Evolutionary conservation across 2,329 filamentous ascomycete species (phyloP).

Genomic region (Exophiala viscosa): DNA sequence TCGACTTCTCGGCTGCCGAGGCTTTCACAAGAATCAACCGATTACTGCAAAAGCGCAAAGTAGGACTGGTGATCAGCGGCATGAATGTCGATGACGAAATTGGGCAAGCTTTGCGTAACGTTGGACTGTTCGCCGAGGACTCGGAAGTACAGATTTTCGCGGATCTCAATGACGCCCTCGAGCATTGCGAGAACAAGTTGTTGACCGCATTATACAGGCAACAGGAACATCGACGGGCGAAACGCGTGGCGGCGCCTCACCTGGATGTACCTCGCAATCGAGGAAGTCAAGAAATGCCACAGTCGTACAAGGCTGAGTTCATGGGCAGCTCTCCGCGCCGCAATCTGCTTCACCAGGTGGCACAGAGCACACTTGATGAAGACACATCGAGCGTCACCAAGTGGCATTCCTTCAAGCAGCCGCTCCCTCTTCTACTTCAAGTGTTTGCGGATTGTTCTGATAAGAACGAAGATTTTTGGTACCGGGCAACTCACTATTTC

Average conservation of each 20-base stretch:
- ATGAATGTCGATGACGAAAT: slow-evolving; percentile 72
- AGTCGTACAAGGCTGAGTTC: slow-evolving; percentile 44
- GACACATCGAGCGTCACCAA: slow-evolving; percentile 57
- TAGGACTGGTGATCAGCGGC: slow-evolving; percentile 78
- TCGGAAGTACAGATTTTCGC: slow-evolving; percentile 77
- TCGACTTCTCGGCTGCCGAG: slow-evolving; percentile 95
- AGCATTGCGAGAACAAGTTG: slow-evolving; percentile 91
- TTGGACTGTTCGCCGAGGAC: slow-evolving; percentile 72
- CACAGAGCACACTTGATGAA: slow-evolving; percentile 68
- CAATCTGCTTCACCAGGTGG: slow-evolving; percentile 72
- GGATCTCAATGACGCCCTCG: slow-evolving; percentile 86
- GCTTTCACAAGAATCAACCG: slow-evolving; percentile 91
- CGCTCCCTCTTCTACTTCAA: slow-evolving; percentile 84
- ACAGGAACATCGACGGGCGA: slow-evolving; percentile 50
- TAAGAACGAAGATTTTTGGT: slow-evolving; percentile 95
- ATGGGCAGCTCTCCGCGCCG: slow-evolving; percentile 73
- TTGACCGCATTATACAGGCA: slow-evolving; percentile 73
- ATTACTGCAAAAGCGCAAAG: slow-evolving; percentile 70
- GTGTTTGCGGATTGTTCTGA: slow-evolving; percentile 87
- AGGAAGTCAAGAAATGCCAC: slow-evolving; percentile 21
- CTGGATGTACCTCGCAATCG: slow-evolving; percentile 26
- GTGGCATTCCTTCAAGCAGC: slow-evolving; percentile 86
- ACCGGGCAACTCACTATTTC: slow-evolving; percentile 73
- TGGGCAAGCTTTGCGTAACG: slow-evolving; percentile 73
- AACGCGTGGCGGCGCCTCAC: slow-evolving; percentile 11